Base-by-base conservation (phyloP, 2,329 filamentous ascomycete species). In the Colletotrichum cuscutae region DNA sequence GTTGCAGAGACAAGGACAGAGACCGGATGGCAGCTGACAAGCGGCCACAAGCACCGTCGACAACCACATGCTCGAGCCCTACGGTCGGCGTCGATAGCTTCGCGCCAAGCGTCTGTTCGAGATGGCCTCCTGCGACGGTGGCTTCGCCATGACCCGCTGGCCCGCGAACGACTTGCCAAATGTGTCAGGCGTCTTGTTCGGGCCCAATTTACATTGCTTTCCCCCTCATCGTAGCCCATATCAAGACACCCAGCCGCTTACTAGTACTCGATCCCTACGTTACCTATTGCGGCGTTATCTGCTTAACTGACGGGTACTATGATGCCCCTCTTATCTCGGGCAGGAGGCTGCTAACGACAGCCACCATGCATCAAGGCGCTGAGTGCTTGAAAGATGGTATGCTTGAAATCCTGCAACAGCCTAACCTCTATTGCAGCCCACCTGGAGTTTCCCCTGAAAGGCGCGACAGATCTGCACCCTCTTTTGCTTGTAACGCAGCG, bases 1-100 rank as follows among this genome's bases (percentile, higher is more conserved):
- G 24, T 61, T 26, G 54, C 52, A 49, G 13, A 37, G 30, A 62
- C 46, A 37, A 57, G 22, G n/a, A 56, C 24, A 32, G 62, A 71
- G 62, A 70, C 60, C 42, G 54, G 71, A 73, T 73, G 71, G 71
- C 71, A 72, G 67, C 60, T 67, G 68, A 67, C 71, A 66, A 72
- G 54, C 35, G 37, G 35, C 32, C 35, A 53, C 49, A 57, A 32
- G 62, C 68, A 66, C 70, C 42, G 42, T 73, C 67, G 30, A 71
- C 60, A 60, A 28, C 71, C 68, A 71, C 67, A 71, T 65, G 61
- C 57, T 35, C 71, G 61, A 67, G 56, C 61, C 61, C 53, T 62
- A 58, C 56, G 42, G 37, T 62, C 61, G 62, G 61, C 61, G 61
- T 73, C 58, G 26, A 73, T 73, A 73, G 71, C 71, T 57, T 52